Conservation (phyloP, 306 rosid species). For the Glycine latifolia region DNA sequence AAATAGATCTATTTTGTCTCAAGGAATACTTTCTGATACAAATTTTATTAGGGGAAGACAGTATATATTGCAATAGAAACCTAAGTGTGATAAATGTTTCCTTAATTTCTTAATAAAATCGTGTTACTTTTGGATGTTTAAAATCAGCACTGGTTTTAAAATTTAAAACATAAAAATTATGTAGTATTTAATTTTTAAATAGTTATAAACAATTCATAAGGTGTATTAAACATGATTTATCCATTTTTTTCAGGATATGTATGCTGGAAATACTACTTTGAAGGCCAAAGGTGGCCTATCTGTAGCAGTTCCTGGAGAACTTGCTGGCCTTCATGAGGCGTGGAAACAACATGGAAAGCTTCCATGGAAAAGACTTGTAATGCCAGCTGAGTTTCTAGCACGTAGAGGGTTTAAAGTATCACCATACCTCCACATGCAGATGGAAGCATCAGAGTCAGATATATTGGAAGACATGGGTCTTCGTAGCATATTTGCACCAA, state of each 20-base stretch:
- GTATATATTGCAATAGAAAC: neutral
- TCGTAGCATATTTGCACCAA: conserved; percentile 61
- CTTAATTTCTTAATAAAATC: too few species aligned
- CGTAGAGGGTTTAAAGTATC: conserved; percentile 72
- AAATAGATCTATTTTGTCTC: too few species aligned
- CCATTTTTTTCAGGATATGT: conserved; percentile 67
- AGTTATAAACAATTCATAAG: neutral
- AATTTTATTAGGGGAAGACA: neutral
- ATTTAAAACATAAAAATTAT: too few species aligned
- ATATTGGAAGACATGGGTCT: conserved; percentile 72
- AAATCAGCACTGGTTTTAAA: too few species aligned
- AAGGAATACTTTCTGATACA: too few species aligned
- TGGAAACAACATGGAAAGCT: conserved; percentile 82
- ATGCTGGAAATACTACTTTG: conserved; percentile 59
- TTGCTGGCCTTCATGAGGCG: conserved; percentile 77
- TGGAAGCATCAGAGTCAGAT: conserved; percentile 58
- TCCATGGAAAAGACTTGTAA: conserved; percentile 77
- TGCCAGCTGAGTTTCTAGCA: conserved; percentile 78
- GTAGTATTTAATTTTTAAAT: neutral
- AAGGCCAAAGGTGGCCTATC: conserved; percentile 74
- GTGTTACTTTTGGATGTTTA: too few species aligned
- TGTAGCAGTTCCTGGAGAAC: conserved; percentile 76
- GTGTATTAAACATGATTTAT: neutral
- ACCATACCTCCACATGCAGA: conserved; percentile 67
- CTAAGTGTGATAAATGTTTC: too few species aligned